phyloP scores from a whole-genome alignment of 2,329 filamentous ascomycete species.

The Aspergillus alliaceus region DNA sequence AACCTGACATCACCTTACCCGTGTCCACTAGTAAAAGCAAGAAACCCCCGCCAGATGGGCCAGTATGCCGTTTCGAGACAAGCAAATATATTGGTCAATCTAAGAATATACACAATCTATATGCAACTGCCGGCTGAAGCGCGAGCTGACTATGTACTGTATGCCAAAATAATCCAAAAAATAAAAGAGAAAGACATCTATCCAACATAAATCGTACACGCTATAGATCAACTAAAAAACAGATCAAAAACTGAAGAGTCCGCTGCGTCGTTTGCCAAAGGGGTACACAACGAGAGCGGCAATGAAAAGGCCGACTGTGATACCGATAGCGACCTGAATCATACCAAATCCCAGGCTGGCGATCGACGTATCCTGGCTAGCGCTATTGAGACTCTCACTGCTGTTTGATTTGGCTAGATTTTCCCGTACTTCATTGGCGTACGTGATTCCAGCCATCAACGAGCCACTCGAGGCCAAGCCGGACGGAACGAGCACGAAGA shows the following conservation, averaged over 20 bases:
- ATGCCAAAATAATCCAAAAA: neutral
- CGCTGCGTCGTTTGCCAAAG: slow-evolving; percentile 40
- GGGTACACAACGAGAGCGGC: slow-evolving; percentile 42
- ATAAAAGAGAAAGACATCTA: neutral
- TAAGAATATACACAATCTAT: neutral
- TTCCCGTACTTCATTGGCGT: slow-evolving; percentile 53
- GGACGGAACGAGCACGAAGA: slow-evolving; percentile 68
- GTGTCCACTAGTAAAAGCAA: no score
- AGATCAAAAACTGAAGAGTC: slow-evolving; percentile 37
- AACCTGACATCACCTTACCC: no score
- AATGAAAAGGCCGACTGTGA: slow-evolving; percentile 42
- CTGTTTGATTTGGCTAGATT: slow-evolving; percentile 14
- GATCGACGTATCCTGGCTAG: slow-evolving; percentile 19
- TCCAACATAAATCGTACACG: neutral
- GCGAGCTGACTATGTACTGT: neutral
- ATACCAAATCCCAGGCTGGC: slow-evolving; percentile 41
- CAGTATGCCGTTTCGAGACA: no score
- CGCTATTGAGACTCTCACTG: neutral
- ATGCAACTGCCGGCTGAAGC: neutral
- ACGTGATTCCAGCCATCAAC: slow-evolving; percentile 55
- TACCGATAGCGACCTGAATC: slow-evolving; percentile 43
- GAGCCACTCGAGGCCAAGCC: slow-evolving; percentile 58
- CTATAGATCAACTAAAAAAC: neutral
- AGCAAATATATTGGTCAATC: no score
- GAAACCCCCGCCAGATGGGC: no score